Conservation (phyloP, 2,329 filamentous ascomycete species). For the Sclerotinia trifoliorum region DNA sequence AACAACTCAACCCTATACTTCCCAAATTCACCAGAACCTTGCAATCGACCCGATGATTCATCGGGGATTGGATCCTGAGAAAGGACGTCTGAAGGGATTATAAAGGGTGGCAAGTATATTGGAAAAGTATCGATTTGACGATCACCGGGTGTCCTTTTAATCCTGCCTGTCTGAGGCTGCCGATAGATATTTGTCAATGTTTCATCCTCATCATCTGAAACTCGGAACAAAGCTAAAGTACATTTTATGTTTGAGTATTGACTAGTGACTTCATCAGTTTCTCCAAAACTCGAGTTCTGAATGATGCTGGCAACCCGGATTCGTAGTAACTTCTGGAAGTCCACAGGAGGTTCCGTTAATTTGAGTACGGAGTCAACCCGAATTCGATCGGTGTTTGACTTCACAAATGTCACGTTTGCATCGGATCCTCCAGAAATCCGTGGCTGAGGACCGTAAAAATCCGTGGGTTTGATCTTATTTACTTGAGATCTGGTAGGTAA, state of each 20-base stretch:
- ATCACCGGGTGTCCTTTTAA: neutral
- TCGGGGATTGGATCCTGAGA: conserved; percentile 3
- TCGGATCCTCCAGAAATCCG: neutral
- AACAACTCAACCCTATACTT: conserved; percentile 10
- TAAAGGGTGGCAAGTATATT: conserved; percentile 16
- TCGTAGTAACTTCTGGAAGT: conserved; percentile 31
- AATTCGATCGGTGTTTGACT: neutral
- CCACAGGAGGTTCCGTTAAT: conserved; percentile 21
- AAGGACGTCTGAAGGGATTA: conserved; percentile 14
- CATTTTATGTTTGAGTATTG: conserved; percentile 29
- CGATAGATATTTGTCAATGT: conserved; percentile 20
- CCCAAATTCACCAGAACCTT: neutral
- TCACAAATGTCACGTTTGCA: neutral
- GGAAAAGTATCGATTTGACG: neutral
- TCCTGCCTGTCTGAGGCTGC: conserved; percentile 14
- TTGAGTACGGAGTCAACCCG: conserved; percentile 18
- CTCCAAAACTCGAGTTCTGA: conserved; percentile 10
- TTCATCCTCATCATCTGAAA: conserved; percentile 29
- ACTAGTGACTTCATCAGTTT: conserved; percentile 6
- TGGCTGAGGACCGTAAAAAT: conserved; percentile 27
- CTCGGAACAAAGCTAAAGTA: conserved; percentile 28
- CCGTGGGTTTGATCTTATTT: conserved; percentile 26
- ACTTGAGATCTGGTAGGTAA: conserved; percentile 21
- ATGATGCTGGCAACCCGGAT: conserved; percentile 31
- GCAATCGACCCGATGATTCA: neutral